These are phyloP conservation scores for Cladosporium sp. DNA, from an alignment of 2,329 filamentous ascomycete genomes.

Conservation along the genomic window DNA sequence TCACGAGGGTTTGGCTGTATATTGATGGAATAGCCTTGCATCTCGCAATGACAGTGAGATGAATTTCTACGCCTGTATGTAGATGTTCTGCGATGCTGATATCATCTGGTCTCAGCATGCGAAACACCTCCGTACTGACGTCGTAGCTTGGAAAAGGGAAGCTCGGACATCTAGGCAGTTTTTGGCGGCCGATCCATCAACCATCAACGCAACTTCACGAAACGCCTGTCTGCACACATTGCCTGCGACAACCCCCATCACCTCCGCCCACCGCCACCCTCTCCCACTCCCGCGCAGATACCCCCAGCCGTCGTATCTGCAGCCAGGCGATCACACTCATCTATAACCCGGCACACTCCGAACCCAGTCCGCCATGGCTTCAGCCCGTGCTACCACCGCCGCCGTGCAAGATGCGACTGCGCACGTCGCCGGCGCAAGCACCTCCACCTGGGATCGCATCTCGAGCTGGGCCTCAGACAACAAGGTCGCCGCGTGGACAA, in stretches of 20 bases:
- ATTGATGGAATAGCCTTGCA: neutral
- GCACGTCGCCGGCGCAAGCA: constrained; percentile 37
- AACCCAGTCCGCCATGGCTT: constrained; percentile 9
- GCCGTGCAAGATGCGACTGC: constrained; percentile 28
- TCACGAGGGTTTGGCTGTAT: too few relatives aligned
- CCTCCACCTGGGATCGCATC: constrained; percentile 82
- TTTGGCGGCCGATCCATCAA: too few relatives aligned
- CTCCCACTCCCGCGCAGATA: constrained; percentile 11
- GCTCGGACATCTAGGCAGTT: neutral
- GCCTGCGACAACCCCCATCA: neutral
- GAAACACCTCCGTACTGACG: neutral
- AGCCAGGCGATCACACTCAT: constrained; percentile 8
- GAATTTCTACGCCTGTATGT: neutral
- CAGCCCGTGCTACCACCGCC: constrained; percentile 15
- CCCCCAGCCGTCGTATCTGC: constrained; percentile 1
- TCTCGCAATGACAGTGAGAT: neutral
- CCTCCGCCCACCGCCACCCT: neutral
- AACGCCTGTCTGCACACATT: neutral
- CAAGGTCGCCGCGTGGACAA: constrained; percentile 92
- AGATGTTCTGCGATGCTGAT: neutral
- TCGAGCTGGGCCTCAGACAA: constrained; percentile 92
- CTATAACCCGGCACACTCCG: neutral
- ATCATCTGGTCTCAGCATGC: neutral
- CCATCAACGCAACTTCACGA: too few relatives aligned
- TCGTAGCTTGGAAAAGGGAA: constrained; percentile 1